Conservation (phyloP, 2,329 filamentous ascomycete species). For the Colletotrichum sp. region DNA sequence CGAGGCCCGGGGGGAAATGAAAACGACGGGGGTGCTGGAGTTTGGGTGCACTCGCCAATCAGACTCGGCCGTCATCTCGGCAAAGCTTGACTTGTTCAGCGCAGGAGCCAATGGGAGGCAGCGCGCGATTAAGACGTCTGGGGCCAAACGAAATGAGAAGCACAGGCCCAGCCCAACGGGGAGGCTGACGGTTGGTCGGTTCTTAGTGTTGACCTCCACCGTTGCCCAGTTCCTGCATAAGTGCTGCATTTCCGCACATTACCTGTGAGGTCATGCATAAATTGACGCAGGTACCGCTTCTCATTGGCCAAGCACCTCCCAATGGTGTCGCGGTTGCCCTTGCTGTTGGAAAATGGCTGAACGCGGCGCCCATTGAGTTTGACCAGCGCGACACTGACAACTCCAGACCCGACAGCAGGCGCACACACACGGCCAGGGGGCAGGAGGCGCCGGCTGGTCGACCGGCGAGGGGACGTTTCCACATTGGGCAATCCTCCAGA, state of each 20-base stretch:
- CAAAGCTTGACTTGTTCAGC: constrained; percentile 15
- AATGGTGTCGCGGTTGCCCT: not conserved
- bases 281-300: not conserved
- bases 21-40: not conserved
- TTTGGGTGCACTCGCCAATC: constrained; percentile 8
- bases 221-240: constrained; percentile 16
- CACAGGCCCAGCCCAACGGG: not conserved
- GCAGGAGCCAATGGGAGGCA: constrained; percentile 9
- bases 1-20: constrained; percentile 12
- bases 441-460: not conserved
- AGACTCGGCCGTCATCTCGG: constrained; percentile 17
- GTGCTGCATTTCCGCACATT: constrained; percentile 1
- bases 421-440: not conserved
- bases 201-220: not conserved
- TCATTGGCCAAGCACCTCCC: not conserved
- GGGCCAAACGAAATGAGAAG: constrained; percentile 15
- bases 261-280: constrained; percentile 3
- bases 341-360: not conserved
- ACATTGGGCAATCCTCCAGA: not conserved
- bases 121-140: constrained; percentile 6
- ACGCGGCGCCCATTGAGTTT: not conserved
- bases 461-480: not conserved
- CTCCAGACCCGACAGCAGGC: not conserved
- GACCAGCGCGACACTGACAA: not conserved
- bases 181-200: not conserved